A percentile compares a stretch with the other conserved stretches of the same genome.
phyloP scores from a whole-genome alignment of 352 stramenopile species.

The Globisporangium acanthophoron region DNA sequence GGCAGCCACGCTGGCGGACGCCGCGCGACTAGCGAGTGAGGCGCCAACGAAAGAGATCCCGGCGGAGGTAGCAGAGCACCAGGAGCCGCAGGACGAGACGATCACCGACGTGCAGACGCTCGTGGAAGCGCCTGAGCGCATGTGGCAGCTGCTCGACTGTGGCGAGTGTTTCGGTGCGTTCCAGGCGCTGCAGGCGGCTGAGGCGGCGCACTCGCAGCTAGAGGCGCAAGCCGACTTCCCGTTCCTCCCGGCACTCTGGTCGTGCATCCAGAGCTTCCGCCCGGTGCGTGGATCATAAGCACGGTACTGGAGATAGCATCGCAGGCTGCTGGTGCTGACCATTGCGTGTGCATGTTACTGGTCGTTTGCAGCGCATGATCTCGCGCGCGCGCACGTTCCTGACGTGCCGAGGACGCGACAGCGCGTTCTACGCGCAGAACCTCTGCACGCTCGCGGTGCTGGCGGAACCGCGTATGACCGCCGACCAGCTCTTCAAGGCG shows the following conservation, averaged over 20 bases:
- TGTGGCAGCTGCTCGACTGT: constrained; percentile 66
- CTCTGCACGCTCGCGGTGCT: constrained; percentile 46
- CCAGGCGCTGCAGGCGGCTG: constrained; percentile 36
- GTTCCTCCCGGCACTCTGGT: constrained; percentile 63
- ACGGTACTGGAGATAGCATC: not conserved
- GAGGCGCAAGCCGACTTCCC: constrained; percentile 29
- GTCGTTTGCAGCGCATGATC: constrained; percentile 33
- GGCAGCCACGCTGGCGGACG: constrained; percentile 19
- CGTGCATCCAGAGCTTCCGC: constrained; percentile 61
- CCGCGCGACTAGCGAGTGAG: not conserved
- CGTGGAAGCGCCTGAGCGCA: constrained; percentile 48
- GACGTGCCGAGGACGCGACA: constrained; percentile 42
- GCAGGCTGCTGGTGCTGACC: not conserved
- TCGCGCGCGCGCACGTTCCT: constrained; percentile 41
- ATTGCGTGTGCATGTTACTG: not conserved
- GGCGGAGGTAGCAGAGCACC: not conserved
- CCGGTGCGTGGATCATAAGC: constrained; percentile 19
- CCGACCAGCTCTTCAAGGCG: constrained; percentile 29
- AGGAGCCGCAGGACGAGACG: not conserved
- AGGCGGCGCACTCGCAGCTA: constrained; percentile 19
- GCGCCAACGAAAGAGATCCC: no score
- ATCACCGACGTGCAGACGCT: constrained; percentile 32
- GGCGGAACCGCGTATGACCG: constrained; percentile 16
- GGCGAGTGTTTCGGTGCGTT: constrained; percentile 53
- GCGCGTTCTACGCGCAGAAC: constrained; percentile 61